A percentile compares a stretch with the other conserved stretches of the same genome.
phyloP scores from a whole-genome alignment of 2,329 filamentous ascomycete genomes.

The Plectosphaerella cucumerina region DNA sequence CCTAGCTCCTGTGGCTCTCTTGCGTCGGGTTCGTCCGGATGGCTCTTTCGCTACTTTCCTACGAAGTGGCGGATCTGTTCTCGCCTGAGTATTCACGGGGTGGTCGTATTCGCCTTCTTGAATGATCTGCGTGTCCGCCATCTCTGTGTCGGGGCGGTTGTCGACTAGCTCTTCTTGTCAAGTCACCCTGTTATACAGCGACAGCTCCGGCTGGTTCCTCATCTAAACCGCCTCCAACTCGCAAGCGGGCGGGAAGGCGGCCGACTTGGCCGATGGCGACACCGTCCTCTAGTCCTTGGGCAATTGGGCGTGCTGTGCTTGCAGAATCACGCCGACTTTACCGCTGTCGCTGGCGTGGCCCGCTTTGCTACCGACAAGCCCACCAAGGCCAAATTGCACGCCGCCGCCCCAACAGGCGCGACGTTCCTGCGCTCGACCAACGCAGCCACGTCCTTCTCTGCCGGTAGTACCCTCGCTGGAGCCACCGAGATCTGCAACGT shows the following conservation, averaged over 20 bases:
- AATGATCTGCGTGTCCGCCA: no score
- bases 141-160: no score
- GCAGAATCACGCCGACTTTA: conserved; percentile 35
- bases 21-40: no score
- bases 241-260: conserved; percentile 39
- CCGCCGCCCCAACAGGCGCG: conserved; percentile 35
- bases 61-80: no score
- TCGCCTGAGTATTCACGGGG: no score
- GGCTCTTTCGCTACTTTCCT: no score
- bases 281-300: conserved; percentile 43
- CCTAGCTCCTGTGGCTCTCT: no score
- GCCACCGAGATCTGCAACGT: conserved; percentile 52
- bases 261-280: conserved; percentile 46
- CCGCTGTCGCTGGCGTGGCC: conserved; percentile 38
- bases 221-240: conserved; percentile 39
- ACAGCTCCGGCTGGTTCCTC: conserved; percentile 45
- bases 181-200: conserved; percentile 44
- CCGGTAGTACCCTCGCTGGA: conserved; percentile 28
- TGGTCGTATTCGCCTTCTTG: no score
- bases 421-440: conserved; percentile 50
- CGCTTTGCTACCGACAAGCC: conserved; percentile 51
- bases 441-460: conserved; percentile 39
- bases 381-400: conserved; percentile 49
- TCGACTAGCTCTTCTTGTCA: conserved; percentile 24
- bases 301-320: conserved; percentile 37